Evolutionary conservation across 495 filamentous ascomycete species (phyloP).

Genomic region (Xylaria grammica): DNA sequence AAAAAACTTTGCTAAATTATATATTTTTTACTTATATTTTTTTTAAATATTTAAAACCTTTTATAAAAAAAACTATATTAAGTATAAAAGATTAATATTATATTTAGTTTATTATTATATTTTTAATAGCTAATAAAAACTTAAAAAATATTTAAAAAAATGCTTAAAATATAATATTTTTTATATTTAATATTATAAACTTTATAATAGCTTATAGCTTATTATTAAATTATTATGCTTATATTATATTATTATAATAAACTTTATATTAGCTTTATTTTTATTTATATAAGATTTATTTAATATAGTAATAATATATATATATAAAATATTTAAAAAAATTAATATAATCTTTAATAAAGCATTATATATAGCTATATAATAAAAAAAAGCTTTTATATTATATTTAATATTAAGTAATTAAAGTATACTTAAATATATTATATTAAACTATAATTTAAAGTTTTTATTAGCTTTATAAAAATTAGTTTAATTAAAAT

Average conservation of each 20-base stretch:
- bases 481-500: not conserved
- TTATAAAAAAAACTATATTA: too few relatives aligned
- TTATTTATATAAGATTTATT: not conserved
- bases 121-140: too few relatives aligned
- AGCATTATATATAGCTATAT: too few relatives aligned
- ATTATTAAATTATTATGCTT: not conserved
- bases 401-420: too few relatives aligned
- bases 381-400: too few relatives aligned
- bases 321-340: constrained; percentile 5
- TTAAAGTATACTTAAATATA: too few relatives aligned
- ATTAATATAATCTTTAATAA: constrained; percentile 9
- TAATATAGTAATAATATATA: not conserved
- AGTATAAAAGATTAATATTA: too few relatives aligned
- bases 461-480: not conserved
- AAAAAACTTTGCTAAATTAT: not conserved
- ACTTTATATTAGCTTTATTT: not conserved
- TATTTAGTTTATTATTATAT: too few relatives aligned
- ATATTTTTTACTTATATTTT: not conserved
- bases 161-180: too few relatives aligned
- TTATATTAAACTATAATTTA: not conserved
- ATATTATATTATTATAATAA: constrained; percentile 9
- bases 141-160: too few relatives aligned
- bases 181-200: too few relatives aligned
- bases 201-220: too few relatives aligned
- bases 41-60: not conserved